Evolutionary conservation across 2,329 filamentous ascomycete genomes (phyloP), one percentile per base, ranked within the genome.

Genomic region (Seiridium unicorne): DNA sequence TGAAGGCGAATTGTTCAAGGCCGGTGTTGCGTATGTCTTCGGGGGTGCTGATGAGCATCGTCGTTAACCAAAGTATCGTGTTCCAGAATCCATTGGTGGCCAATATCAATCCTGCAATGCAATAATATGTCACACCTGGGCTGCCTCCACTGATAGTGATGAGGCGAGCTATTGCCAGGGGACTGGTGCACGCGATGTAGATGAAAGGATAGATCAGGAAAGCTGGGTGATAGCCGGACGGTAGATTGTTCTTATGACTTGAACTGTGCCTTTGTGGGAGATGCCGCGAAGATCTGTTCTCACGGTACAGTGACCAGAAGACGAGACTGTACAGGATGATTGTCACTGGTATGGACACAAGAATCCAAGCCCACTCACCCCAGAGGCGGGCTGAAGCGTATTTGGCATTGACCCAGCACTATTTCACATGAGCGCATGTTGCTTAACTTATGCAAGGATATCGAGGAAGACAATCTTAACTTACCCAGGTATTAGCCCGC

Each of bases 201-300:
- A 66, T 59, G 49, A 64, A 60, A 3, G 64, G 64, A 35, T 64
- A 64, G 0, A 62, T 46, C 9, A 66, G 60, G 46, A 66, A 66
- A 5, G 63, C 64, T 5, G 64, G 63, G 38, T 66, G 64, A 47
- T 66, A 61, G 4, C 63, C 64, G 3, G 64, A 64, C 5, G 46
- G 60, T 1, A 42, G 36, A 3, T 56, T 57, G 4, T 26, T 18
- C 18, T 35, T 55, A 55, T 34, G 51, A 46, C 3, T 46, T 5
- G 44, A 34, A 3, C 36, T 32, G n/a, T 18, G 34, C 31, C 57
- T 40, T 6, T 44, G n/a, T 2, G 63, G 61, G 34, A 63, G 38
- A 38, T 60, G 57, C 3, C 62, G 53, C 8, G 58, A 59, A 10
- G 55, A 61, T 5, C 59, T 58, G 3, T 61, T 63, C 44, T 66